These are phyloP conservation scores for Pseudogymnoascus sp. DNA, from an alignment of 2,329 filamentous ascomycete species.

Conservation along the genomic window DNA sequence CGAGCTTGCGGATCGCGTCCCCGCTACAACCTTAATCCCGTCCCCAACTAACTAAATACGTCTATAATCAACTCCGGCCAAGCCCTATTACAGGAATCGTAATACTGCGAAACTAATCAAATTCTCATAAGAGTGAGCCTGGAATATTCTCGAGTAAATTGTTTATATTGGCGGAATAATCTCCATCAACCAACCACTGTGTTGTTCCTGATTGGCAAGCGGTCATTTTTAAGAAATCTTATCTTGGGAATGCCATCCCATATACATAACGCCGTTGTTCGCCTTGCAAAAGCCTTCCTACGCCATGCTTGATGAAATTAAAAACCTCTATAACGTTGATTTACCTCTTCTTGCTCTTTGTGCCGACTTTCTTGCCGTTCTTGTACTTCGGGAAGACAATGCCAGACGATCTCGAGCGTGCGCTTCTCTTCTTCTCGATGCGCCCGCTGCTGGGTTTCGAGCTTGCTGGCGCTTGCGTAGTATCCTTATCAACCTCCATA, in stretches of 20 bases:
- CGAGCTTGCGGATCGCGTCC: constrained; percentile 4
- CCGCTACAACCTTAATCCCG: constrained; percentile 5
- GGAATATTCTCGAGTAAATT: background rate
- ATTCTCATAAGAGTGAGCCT: background rate
- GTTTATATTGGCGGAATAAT: background rate
- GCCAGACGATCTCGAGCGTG: constrained; percentile 40
- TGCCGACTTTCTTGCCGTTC: constrained; percentile 41
- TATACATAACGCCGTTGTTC: background rate
- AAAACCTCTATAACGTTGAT: background rate
- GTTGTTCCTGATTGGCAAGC: background rate
- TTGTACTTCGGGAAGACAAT: constrained; percentile 55
- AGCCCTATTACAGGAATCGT: background rate
- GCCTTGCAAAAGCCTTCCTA: constrained; percentile 6
- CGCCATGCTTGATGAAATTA: constrained; percentile 8
- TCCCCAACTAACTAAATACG: constrained; percentile 2
- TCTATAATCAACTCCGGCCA: background rate
- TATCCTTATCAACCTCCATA: constrained; percentile 49
- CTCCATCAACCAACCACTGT: background rate
- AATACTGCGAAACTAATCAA: background rate
- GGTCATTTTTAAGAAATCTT: constrained; percentile 3
- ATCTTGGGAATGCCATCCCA: background rate
- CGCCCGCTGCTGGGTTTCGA: constrained; percentile 38
- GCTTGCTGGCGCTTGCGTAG: constrained; percentile 28
- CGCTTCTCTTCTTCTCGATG: constrained; percentile 47
- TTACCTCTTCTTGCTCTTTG: constrained; percentile 28